These are phyloP conservation scores for Neohortaea acidophila DNA, from an alignment of 495 filamentous ascomycete species.

Conservation along the genomic window DNA sequence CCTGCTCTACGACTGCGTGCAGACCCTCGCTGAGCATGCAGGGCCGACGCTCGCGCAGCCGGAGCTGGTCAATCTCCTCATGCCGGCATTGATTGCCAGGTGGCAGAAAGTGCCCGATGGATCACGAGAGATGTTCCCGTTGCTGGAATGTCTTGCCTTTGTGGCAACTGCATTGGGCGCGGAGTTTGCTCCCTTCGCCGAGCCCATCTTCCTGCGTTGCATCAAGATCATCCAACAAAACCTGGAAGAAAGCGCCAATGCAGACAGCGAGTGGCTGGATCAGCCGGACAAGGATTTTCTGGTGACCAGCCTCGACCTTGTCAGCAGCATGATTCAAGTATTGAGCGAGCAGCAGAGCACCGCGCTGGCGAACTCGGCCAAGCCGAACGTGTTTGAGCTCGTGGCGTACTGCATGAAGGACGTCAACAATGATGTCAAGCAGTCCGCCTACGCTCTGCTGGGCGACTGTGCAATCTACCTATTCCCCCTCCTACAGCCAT, in stretches of 20 bases:
- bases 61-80: slow-evolving; percentile 66
- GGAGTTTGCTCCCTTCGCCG: slow-evolving; percentile 67
- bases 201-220: slow-evolving; percentile 71
- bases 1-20: slow-evolving; percentile 96
- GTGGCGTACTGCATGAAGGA: slow-evolving; percentile 89
- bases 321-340: slow-evolving; percentile 89
- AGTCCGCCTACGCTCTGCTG: slow-evolving; percentile 89
- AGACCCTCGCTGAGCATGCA: slow-evolving; percentile 88
- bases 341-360: slow-evolving; percentile 59
- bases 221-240: slow-evolving; percentile 83
- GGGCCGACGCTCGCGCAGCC: slow-evolving; percentile 62
- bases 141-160: slow-evolving; percentile 91
- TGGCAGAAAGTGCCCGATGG: slow-evolving; percentile 81
- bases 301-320: slow-evolving; percentile 85
- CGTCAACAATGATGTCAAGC: slow-evolving; percentile 76
- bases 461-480: slow-evolving; percentile 95
- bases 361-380: slow-evolving; percentile 56
- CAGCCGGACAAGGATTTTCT: slow-evolving; percentile 92
- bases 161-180: slow-evolving; percentile 75
- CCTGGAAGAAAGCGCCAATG: slow-evolving; percentile 53
- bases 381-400: slow-evolving; percentile 77
- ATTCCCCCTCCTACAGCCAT: slow-evolving; percentile 65
- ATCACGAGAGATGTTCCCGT: slow-evolving; percentile 83
- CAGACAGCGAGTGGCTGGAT: slow-evolving; percentile 51
- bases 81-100: slow-evolving; percentile 83